Evolutionary conservation across 371 early-diverging fungal species (phyloP).

Genomic region (Sporodiniella umbellata): DNA sequence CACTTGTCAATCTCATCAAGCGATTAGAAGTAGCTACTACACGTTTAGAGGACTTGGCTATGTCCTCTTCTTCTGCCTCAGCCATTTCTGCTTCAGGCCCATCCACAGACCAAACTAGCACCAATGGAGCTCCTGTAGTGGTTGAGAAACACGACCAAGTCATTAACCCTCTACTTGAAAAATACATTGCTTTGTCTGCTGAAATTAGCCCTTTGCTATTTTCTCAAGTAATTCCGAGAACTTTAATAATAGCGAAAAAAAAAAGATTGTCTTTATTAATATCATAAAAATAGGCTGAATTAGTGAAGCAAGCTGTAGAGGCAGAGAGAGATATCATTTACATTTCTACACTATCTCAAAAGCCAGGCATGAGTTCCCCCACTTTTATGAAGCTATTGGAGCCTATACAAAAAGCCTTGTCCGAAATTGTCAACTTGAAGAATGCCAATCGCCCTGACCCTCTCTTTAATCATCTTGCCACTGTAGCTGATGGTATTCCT

Average conservation of each 20-base stretch:
- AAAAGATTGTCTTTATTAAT: background rate
- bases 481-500: slow-evolving; percentile 86
- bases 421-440: slow-evolving; percentile 60
- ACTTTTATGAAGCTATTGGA: slow-evolving; percentile 61
- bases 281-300: slow-evolving; percentile 23
- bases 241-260: background rate
- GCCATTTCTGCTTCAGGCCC: slow-evolving; percentile 42
- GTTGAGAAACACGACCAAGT: slow-evolving; percentile 72
- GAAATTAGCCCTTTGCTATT: slow-evolving; percentile 67
- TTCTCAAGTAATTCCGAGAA: slow-evolving; percentile 81
- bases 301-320: slow-evolving; percentile 56
- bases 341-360: slow-evolving; percentile 71
- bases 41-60: slow-evolving; percentile 79
- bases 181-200: slow-evolving; percentile 55
- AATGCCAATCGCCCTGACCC: slow-evolving; percentile 77
- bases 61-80: slow-evolving; percentile 52
- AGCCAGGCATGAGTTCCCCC: slow-evolving; percentile 64
- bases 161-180: slow-evolving; percentile 49
- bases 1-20: slow-evolving; percentile 70
- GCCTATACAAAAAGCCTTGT: slow-evolving; percentile 72
- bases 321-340: slow-evolving; percentile 74
- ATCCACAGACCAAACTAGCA: slow-evolving; percentile 15
- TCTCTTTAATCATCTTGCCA: slow-evolving; percentile 76
- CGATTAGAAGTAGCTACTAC: slow-evolving; percentile 85
- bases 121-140: slow-evolving; percentile 38